A percentile compares a stretch with the other conserved stretches of the same genome.
Conservation (phyloP, 768 basidiomycete species). For the Suillus luteus region DNA sequence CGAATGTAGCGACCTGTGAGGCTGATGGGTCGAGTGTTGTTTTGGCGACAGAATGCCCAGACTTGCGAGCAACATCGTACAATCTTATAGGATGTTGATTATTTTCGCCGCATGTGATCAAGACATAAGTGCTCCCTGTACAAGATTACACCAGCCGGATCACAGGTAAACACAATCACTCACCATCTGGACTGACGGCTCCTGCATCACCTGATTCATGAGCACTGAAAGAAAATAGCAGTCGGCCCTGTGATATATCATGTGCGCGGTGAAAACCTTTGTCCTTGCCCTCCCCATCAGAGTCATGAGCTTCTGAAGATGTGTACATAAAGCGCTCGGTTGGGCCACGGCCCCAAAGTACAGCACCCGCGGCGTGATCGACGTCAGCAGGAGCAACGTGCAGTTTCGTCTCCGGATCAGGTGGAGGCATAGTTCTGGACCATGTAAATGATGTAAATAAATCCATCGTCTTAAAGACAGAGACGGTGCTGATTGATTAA, state of each 20-base stretch:
- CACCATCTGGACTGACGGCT: slow-evolving; percentile 48
- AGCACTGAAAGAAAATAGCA: slow-evolving; percentile 42
- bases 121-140: slow-evolving; percentile 27
- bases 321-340: slow-evolving; percentile 50
- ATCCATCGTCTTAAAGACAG: slow-evolving; percentile 23
- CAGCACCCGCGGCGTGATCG: slow-evolving; percentile 43
- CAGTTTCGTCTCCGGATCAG: slow-evolving; percentile 18
- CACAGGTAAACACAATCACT: background rate
- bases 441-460: slow-evolving; percentile 23
- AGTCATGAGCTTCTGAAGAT: slow-evolving; percentile 50
- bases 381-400: slow-evolving; percentile 19
- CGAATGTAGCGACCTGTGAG: slow-evolving; percentile 29
- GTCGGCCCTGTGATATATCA: slow-evolving; percentile 36
- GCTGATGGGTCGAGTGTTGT: slow-evolving; percentile 33
- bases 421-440: slow-evolving; percentile 14
- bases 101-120: slow-evolving; percentile 33
- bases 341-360: slow-evolving; percentile 51
- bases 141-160: background rate
- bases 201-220: slow-evolving; percentile 57
- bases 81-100: slow-evolving; percentile 43
- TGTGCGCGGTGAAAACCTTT: slow-evolving; percentile 54
- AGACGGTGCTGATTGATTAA: slow-evolving; percentile 23
- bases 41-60: slow-evolving; percentile 27
- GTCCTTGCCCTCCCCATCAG: slow-evolving; percentile 10
- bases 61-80: slow-evolving; percentile 50